Percentiles rank a stretch among this genome's conserved stretches.
Evolutionary conservation across 768 basidiomycete genomes (phyloP).

Genomic region (Auriscalpium vulgare): DNA sequence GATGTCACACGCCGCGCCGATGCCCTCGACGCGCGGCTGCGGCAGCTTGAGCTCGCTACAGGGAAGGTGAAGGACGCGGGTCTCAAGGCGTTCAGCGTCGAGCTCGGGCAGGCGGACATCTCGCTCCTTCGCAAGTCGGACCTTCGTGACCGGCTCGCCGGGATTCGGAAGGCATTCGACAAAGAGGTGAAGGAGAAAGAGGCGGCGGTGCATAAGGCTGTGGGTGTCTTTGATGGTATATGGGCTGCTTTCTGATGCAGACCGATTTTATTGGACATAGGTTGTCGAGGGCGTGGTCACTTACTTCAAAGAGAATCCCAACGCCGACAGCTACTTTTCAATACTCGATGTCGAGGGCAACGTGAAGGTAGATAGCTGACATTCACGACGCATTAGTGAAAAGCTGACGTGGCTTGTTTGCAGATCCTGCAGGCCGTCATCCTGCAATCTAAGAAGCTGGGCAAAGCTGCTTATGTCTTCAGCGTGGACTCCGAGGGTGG

Average conservation of each 20-base stretch:
- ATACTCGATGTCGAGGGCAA: conserved; percentile 75
- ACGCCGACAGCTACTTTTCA: conserved; percentile 62
- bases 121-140: conserved; percentile 77
- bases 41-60: conserved; percentile 45
- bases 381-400: not conserved
- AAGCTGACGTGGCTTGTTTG: conserved; percentile 1
- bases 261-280: conserved; percentile 27
- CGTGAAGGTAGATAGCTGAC: conserved; percentile 53
- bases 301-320: conserved; percentile 73
- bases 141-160: conserved; percentile 64
- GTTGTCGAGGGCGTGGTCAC: conserved; percentile 59
- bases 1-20: conserved; percentile 67
- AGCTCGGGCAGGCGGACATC: conserved; percentile 83
- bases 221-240: conserved; percentile 24
- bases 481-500: conserved; percentile 59
- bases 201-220: conserved; percentile 67
- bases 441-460: conserved; percentile 69
- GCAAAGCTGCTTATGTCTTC: conserved; percentile 85
- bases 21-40: conserved; percentile 53
- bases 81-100: conserved; percentile 73
- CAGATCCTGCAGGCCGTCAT: conserved; percentile 73
- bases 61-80: conserved; percentile 85
- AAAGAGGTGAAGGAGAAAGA: conserved; percentile 82
- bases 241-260: too few species aligned
- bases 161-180: conserved; percentile 74